Conservation (phyloP, 106 monocot genomes). For the Platanthera zijinensis region DNA sequence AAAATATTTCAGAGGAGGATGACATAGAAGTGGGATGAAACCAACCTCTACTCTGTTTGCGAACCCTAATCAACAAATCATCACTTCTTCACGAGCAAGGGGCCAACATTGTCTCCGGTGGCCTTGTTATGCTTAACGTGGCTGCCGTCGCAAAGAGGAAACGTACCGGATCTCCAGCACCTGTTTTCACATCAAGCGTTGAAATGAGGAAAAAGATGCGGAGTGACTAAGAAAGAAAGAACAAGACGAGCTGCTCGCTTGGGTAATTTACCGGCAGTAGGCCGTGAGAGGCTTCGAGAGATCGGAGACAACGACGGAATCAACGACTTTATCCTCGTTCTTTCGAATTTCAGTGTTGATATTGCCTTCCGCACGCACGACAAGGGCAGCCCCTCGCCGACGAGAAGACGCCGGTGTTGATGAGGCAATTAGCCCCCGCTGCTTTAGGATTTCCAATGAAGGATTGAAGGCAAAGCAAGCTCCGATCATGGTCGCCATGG, state of each 20-base stretch:
- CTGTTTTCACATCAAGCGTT: conserved; percentile 15
- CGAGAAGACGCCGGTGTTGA: background rate
- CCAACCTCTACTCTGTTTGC: background rate
- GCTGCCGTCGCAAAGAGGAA: conserved; percentile 87
- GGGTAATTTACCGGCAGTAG: conserved; percentile 61
- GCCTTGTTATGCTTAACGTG: conserved; percentile 98
- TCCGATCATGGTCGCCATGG: background rate
- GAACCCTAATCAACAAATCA: background rate
- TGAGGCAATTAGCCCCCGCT: background rate
- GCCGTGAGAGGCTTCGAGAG: conserved; percentile 86
- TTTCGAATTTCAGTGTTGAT: conserved; percentile 81
- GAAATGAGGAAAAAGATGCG: background rate
- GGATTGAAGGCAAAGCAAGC: background rate
- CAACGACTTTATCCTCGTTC: conserved; percentile 81
- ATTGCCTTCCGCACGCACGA: conserved; percentile 43
- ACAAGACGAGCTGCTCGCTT: background rate
- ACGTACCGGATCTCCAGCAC: conserved; percentile 95
- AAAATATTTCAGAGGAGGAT: background rate
- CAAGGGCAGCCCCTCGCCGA: background rate
- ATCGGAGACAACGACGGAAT: conserved; percentile 54
- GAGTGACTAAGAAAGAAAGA: background rate
- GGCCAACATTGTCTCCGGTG: conserved; percentile 87
- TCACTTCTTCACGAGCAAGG: conserved; percentile 77
- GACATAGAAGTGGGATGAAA: background rate
- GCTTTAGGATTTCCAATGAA: background rate